Evolutionary conservation across 2,329 filamentous ascomycete species (phyloP), one percentile per base, ranked within the genome.

Genomic region (Colletotrichum tabaci): DNA sequence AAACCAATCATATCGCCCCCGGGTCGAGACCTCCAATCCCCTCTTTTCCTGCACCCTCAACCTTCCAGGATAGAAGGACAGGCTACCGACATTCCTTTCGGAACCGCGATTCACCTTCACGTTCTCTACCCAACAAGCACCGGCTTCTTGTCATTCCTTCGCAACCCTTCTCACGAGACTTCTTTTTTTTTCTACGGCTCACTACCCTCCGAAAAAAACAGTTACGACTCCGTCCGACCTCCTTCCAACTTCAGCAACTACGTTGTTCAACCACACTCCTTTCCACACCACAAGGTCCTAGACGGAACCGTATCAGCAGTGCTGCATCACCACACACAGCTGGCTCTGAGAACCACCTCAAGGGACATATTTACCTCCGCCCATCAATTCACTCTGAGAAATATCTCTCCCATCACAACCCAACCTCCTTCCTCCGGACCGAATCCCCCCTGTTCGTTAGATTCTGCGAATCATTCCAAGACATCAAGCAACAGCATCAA

Each of bases 281-380:
- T 63, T 23, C 57, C 65, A 63, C 56, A 67, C 73, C 61, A 66
- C 70, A 53, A 66, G 67, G 67, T 75, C 73, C 74, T 76, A 73
- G 76, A 74, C 74, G 71, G 74, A 72, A 75, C 72, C 68, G 64
- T 67, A 68, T 74, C 75, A 77, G 76, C 75, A 73, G 75, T 73
- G 76, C 75, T 77, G 74, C 72, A 50, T 61, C 64, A 67, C 44
- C 61, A 63, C 64, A 69, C 66, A 71, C 65, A 71, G 63, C 66
- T 70, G 67, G 63, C 64, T 74, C 71, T 72, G 67, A 74, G 73
- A 75, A 71, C 46, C 70, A 72, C 63, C 64, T 53, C 65, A 68
- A 62, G 61, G 66, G 66, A 68, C 47, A 56, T 66, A 65, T 65
- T 53, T 67, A 46, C 55, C 64, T 49, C 30, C 44, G 53, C 44